phyloP scores from a whole-genome alignment of 768 basidiomycete species.

The Hypsizygus marmoreus region DNA sequence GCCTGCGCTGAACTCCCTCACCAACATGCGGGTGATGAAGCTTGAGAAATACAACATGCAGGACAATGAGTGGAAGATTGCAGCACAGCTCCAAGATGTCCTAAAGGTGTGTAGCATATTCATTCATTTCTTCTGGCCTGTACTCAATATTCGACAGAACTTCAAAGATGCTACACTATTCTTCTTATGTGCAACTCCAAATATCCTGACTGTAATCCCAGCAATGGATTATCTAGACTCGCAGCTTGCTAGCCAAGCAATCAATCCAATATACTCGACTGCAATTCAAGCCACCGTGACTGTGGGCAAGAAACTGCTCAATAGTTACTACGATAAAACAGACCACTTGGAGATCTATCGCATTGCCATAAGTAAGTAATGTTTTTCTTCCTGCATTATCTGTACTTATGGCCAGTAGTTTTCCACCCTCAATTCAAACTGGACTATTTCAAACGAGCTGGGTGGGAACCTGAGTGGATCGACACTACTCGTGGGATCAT shows the following conservation, averaged over 20 bases:
- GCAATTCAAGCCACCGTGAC: constrained; percentile 20
- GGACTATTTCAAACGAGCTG: constrained; percentile 28
- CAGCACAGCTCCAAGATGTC: constrained; percentile 23
- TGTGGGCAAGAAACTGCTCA: constrained; percentile 24
- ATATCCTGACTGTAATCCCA: constrained; percentile 32
- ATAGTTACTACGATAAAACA: constrained; percentile 26
- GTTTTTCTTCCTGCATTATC: not conserved
- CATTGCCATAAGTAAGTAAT: constrained; percentile 30
- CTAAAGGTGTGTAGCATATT: constrained; percentile 25
- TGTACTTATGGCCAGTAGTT: constrained; percentile 20
- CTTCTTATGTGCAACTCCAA: constrained; percentile 26
- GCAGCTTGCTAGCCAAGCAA: constrained; percentile 1
- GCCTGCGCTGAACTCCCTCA: constrained; percentile 21
- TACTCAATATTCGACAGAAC: constrained; percentile 16
- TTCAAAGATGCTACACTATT: constrained; percentile 29
- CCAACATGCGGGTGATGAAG: constrained; percentile 7
- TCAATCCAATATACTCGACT: not conserved
- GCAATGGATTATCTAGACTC: constrained; percentile 34
- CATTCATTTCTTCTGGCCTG: not conserved
- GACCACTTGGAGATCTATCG: constrained; percentile 25
- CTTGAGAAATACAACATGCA: constrained; percentile 18
- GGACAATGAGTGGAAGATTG: constrained; percentile 28
- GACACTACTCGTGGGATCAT: constrained; percentile 17
- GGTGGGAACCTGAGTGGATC: constrained; percentile 31
- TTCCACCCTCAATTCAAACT: constrained; percentile 38